A percentile compares a stretch with the other conserved stretches of the same genome.
phyloP scores from a whole-genome alignment of 169 alveolate species.

The Plasmodium relictum region DNA sequence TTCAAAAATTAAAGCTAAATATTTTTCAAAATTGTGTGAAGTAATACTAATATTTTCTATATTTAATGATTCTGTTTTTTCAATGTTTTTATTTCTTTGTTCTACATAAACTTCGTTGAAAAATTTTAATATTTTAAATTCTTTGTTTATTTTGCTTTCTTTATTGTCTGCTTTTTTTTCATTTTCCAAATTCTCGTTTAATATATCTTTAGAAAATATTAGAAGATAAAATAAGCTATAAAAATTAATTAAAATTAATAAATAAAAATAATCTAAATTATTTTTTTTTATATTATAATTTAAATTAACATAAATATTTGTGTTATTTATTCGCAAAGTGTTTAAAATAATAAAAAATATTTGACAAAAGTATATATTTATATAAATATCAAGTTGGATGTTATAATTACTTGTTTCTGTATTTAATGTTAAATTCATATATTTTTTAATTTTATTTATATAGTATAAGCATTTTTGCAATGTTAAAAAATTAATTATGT shows the following conservation, averaged over 20 bases:
- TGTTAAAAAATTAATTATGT: neutral
- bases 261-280: conserved; percentile 55
- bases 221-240: conserved; percentile 15
- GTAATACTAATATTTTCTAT: neutral
- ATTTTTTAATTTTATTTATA: conserved; percentile 27
- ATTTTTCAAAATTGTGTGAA: conserved; percentile 10
- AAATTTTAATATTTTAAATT: neutral
- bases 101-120: conserved; percentile 8
- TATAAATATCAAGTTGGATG: neutral
- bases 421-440: neutral
- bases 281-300: conserved; percentile 43
- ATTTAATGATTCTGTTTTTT: neutral
- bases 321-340: conserved; percentile 53
- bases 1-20: conserved; percentile 15
- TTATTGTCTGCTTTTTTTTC: neutral
- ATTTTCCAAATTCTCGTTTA: neutral
- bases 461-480: conserved; percentile 47
- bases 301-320: conserved; percentile 32
- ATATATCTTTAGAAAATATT: neutral
- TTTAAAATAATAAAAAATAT: conserved; percentile 30
- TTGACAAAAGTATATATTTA: conserved; percentile 37
- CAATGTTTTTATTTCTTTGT: neutral
- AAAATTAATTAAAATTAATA: conserved; percentile 44
- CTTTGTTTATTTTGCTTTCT: neutral
- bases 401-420: neutral